phyloP scores from a whole-genome alignment of 306 rosid genomes.

The Quercus gilva region DNA sequence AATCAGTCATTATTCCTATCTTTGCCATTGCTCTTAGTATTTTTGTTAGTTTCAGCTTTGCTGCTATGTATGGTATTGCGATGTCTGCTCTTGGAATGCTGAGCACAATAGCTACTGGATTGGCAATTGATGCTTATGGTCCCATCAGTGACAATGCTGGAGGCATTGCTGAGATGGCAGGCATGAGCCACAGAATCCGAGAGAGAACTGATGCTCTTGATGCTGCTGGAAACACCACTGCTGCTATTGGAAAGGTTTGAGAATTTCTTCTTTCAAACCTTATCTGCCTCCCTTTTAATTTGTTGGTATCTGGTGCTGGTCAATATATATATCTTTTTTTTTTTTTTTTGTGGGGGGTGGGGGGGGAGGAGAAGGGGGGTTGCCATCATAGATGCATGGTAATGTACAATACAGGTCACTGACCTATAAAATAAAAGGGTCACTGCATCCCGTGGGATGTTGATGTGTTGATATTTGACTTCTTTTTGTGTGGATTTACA shows the following conservation, averaged over 20 bases:
- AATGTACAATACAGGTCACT: not conserved
- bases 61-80: conserved; percentile 98
- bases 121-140: conserved; percentile 98
- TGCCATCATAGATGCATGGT: not conserved
- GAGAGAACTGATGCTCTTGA: conserved; percentile 99
- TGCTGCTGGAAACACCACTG: conserved; percentile 98
- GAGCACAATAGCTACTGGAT: conserved; percentile 92
- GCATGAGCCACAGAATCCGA: conserved; percentile 90
- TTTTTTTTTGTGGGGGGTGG: not conserved
- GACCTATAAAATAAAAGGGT: not conserved
- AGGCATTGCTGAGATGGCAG: conserved; percentile 99
- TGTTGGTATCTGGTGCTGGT: not conserved
- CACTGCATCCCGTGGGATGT: not conserved
- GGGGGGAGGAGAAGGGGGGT: not conserved
- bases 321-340: not conserved
- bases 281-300: not conserved
- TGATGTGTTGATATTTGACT: not conserved
- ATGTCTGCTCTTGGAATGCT: conserved; percentile 98
- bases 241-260: conserved; percentile 92
- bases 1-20: conserved; percentile 92
- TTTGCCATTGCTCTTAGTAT: conserved; percentile 90
- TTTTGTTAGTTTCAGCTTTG: conserved; percentile 89
- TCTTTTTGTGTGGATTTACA: not conserved
- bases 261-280: not conserved
- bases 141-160: conserved; percentile 99